phyloP scores from a whole-genome alignment of 352 stramenopile genomes.

The Phytophthora sp. region DNA sequence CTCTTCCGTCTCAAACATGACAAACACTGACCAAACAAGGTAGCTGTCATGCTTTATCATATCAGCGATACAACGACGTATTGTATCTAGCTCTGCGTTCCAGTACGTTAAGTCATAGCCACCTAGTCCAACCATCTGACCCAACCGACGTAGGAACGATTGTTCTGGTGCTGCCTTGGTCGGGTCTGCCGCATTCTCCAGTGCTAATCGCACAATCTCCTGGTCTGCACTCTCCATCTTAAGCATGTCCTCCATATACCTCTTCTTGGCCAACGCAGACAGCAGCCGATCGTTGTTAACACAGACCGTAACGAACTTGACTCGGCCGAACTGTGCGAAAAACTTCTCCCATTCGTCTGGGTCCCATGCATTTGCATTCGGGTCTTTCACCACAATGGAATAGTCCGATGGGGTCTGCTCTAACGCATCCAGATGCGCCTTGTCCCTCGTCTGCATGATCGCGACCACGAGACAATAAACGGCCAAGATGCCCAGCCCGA shows the following conservation, averaged over 20 bases:
- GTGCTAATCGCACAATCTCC: conserved; percentile 31
- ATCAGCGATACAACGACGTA: conserved; percentile 47
- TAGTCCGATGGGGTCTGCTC: conserved; percentile 81
- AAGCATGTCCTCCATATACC: conserved; percentile 76
- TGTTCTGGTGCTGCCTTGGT: conserved; percentile 18
- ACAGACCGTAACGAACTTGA: conserved; percentile 76
- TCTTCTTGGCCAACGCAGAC: conserved; percentile 61
- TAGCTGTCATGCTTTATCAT: conserved; percentile 52
- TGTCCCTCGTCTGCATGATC: conserved; percentile 49
- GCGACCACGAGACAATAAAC: conserved; percentile 54
- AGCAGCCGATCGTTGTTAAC: conserved; percentile 68
- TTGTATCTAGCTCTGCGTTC: conserved; percentile 52
- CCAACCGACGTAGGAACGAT: conserved; percentile 34
- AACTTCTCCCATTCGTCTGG: conserved; percentile 74
- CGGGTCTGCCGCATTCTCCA: conserved; percentile 49
- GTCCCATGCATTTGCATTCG: conserved; percentile 64
- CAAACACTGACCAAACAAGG: conserved; percentile 74
- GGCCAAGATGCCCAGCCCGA: conserved; percentile 53
- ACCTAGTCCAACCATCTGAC: conserved; percentile 49
- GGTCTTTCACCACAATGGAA: conserved; percentile 74
- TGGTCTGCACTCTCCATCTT: conserved; percentile 64
- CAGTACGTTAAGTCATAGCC: conserved; percentile 68
- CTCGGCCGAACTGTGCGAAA: conserved; percentile 68
- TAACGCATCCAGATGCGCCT: conserved; percentile 56
- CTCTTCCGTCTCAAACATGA: conserved; percentile 82